These are phyloP conservation scores for Kwoniella heveanensis DNA, from an alignment of 768 basidiomycete genomes.

Conservation along the genomic window DNA sequence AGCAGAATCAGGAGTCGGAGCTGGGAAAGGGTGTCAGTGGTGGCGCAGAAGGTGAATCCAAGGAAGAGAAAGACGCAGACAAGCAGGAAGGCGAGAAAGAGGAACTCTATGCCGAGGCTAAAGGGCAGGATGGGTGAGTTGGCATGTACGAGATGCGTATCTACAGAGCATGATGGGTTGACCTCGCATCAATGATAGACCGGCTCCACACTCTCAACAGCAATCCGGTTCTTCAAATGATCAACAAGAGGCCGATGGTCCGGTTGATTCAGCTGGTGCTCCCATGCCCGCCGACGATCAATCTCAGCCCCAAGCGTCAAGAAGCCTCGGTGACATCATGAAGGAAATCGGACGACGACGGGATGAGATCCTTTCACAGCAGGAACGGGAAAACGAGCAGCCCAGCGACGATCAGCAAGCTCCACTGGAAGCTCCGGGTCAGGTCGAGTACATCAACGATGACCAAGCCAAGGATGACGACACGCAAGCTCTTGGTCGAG, in stretches of 20 bases:
- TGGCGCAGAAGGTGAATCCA: constrained; percentile 23
- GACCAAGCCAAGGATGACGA: constrained; percentile 64
- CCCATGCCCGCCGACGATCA: constrained; percentile 37
- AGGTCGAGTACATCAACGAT: constrained; percentile 76
- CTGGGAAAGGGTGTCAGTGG: constrained; percentile 37
- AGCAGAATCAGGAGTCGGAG: constrained; percentile 48
- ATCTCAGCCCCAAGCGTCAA: constrained; percentile 57
- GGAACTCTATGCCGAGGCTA: constrained; percentile 34
- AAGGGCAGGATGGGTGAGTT: constrained; percentile 44
- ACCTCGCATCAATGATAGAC: neutral
- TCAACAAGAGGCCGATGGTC: constrained; percentile 56
- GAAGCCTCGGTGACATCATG: constrained; percentile 79
- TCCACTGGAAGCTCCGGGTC: constrained; percentile 45
- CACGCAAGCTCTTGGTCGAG: constrained; percentile 87
- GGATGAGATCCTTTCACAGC: constrained; percentile 67
- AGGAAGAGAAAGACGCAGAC: constrained; percentile 58
- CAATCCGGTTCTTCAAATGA: constrained; percentile 46
- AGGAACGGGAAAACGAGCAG: constrained; percentile 52
- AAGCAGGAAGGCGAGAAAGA: constrained; percentile 45
- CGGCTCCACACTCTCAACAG: constrained; percentile 30
- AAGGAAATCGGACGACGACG: constrained; percentile 80
- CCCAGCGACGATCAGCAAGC: constrained; percentile 38
- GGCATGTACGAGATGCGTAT: constrained; percentile 14
- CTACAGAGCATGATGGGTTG: neutral
- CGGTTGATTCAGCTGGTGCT: constrained; percentile 42